Base-by-base conservation (phyloP, 371 early-diverging fungal species). In the Rhizopus microsporus region DNA sequence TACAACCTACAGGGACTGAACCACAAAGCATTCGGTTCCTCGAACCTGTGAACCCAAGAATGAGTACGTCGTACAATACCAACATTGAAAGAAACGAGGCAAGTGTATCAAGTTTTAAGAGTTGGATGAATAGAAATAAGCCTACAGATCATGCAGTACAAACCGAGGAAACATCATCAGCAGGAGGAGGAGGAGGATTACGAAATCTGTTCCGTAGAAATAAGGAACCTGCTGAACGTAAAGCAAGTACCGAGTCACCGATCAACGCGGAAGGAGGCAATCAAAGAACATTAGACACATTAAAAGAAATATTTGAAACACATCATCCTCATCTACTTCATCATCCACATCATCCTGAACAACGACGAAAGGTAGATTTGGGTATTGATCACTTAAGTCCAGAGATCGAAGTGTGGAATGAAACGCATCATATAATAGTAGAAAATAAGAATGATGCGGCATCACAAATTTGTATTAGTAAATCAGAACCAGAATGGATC, bases 21-120 rank as follows among this genome's bases (percentile, higher is more conserved):
- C 44, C 69, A 31, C 74, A 73, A 12, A 69, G 71, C 33, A 79
- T 79, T 23, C 70, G 76, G 15, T 79, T 79, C 54, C 42, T 79
- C 33, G 80, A 79, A 50, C 80, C 80, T n/a, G 60, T 75, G 8
- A 75, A 74, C 15, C 80, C 80, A 3, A 59, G 76, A 54, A 31
- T 31, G 13, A 43, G 30, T 23, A 33, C 9, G 3, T 10, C 42
- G 15, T n/a, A 42, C 15, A 42, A 15, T 15, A 5, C n/a, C 15
- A 72, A 72, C 47, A 44, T 61, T 12, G 69, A 72, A 52, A 52
- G 54, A 9, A 78, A 72, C 38, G 78, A 78, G 34, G 30, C 61
- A 0, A 74, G 73, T 35, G 69, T 67, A 2, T 63, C 72, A 3
- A 70, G 78, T 54, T 43, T 77, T 5, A 57, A 59, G 17, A 53